A percentile compares a stretch with the other conserved stretches of the same genome.
phyloP scores from a whole-genome alignment of 768 basidiomycete species.

The Macrolepiota albuminosa region DNA sequence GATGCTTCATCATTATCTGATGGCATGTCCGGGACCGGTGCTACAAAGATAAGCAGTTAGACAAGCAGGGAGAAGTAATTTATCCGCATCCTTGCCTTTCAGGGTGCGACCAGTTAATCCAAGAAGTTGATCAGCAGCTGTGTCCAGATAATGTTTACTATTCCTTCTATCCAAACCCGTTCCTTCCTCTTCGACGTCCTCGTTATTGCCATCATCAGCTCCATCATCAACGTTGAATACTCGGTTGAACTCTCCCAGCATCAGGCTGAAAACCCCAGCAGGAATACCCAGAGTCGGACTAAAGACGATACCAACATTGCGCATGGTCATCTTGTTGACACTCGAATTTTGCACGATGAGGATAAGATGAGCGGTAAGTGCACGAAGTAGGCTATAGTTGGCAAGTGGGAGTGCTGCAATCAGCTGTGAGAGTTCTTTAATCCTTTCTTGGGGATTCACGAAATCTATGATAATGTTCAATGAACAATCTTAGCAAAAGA shows the following conservation, averaged over 20 bases:
- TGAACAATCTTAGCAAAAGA: background rate
- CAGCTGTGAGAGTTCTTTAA: slow-evolving; percentile 79
- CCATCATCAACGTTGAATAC: slow-evolving; percentile 80
- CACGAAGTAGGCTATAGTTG: slow-evolving; percentile 92
- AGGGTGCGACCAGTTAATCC: slow-evolving; percentile 71
- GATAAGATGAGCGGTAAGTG: slow-evolving; percentile 92
- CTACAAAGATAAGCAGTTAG: slow-evolving; percentile 22
- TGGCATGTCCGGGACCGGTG: slow-evolving; percentile 53
- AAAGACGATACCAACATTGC: slow-evolving; percentile 98
- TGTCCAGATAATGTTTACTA: slow-evolving; percentile 78
- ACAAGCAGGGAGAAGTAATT: slow-evolving; percentile 3
- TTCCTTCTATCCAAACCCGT: slow-evolving; percentile 60
- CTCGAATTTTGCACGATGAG: slow-evolving; percentile 87
- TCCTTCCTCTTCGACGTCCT: slow-evolving; percentile 18
- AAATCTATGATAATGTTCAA: slow-evolving; percentile 54
- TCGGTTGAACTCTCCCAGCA: slow-evolving; percentile 89
- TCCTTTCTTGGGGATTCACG: slow-evolving; percentile 81
- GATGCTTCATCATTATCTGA: slow-evolving; percentile 71
- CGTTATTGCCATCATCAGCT: slow-evolving; percentile 27
- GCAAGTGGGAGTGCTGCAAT: slow-evolving; percentile 85
- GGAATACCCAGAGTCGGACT: slow-evolving; percentile 97
- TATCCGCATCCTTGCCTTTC: slow-evolving; percentile 37
- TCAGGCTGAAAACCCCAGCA: slow-evolving; percentile 93
- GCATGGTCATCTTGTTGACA: slow-evolving; percentile 97
- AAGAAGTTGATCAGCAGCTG: slow-evolving; percentile 78